phyloP scores from a whole-genome alignment of 257 asterid genomes.

The Plantago ovata region DNA sequence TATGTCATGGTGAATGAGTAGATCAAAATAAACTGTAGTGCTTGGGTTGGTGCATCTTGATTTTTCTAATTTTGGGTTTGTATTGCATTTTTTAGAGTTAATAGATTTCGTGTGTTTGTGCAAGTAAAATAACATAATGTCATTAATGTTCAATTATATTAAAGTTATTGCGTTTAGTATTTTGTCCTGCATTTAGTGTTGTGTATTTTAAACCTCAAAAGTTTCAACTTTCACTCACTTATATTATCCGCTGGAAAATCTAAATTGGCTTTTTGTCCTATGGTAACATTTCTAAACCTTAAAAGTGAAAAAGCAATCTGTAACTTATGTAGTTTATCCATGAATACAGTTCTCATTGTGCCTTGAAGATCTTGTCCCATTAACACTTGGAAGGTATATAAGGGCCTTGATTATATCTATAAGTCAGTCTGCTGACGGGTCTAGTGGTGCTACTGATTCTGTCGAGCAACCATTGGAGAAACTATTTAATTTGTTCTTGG shows the following conservation, averaged over 20 bases:
- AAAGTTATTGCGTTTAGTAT: no score
- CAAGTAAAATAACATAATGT: no score
- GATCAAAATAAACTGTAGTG: no score
- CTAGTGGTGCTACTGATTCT: constrained; percentile 33
- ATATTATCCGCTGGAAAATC: constrained; percentile 13
- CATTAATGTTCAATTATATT: no score
- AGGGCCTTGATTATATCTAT: constrained; percentile 61
- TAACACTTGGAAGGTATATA: constrained; percentile 81
- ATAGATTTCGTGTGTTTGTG: no score
- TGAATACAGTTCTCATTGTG: constrained; percentile 85
- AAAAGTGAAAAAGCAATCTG: constrained; percentile 5
- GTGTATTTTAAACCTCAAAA: constrained; percentile 19
- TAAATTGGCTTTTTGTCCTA: constrained; percentile 4
- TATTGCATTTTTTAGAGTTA: no score
- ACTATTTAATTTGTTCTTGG: constrained; percentile 77
- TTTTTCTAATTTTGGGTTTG: no score
- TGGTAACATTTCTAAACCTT: constrained; percentile 9
- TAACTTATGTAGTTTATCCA: no score
- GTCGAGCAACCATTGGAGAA: constrained; percentile 76
- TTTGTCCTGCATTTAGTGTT: no score
- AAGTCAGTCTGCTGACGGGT: constrained; percentile 41
- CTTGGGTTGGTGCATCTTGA: no score
- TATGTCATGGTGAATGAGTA: no score
- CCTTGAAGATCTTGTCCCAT: constrained; percentile 96
- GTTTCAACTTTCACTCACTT: constrained; percentile 12